Conservation (phyloP, 345 rosid genomes). For the Euclidium syriacum region DNA sequence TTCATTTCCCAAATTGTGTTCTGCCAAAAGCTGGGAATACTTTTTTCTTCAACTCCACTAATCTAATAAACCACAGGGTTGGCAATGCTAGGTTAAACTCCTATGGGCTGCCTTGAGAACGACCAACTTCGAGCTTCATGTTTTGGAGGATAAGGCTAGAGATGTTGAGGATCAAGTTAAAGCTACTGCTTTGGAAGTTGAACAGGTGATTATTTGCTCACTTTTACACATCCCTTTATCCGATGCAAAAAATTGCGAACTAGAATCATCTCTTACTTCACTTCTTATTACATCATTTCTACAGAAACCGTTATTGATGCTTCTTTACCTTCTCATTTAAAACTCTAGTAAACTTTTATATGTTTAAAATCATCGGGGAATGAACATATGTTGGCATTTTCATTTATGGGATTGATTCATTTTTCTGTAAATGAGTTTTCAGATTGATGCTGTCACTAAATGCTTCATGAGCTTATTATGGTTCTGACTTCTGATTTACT, state of each 20-base stretch:
- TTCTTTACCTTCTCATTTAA: background rate
- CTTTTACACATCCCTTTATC: background rate
- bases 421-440: background rate
- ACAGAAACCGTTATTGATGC: background rate
- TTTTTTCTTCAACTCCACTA: conserved; percentile 22
- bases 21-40: background rate
- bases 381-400: background rate
- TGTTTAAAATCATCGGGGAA: background rate
- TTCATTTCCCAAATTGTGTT: background rate
- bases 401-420: background rate
- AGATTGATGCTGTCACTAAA: background rate
- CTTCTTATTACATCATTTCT: background rate
- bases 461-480: background rate
- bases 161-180: conserved; percentile 46
- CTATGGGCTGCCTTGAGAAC: conserved; percentile 69
- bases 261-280: background rate
- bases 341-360: background rate
- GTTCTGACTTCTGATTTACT: conserved; percentile 1
- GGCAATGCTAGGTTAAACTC: conserved; percentile 48
- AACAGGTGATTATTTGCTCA: conserved; percentile 20
- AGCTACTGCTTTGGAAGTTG: conserved; percentile 25
- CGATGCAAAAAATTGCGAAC: background rate
- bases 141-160: conserved; percentile 46
- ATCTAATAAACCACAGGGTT: conserved; percentile 33
- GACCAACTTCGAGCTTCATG: conserved; percentile 73